Percentiles rank a stretch among this genome's conserved stretches.
Conservation (phyloP, 495 filamentous ascomycete species). For the Hypoxylon cercidicola region DNA sequence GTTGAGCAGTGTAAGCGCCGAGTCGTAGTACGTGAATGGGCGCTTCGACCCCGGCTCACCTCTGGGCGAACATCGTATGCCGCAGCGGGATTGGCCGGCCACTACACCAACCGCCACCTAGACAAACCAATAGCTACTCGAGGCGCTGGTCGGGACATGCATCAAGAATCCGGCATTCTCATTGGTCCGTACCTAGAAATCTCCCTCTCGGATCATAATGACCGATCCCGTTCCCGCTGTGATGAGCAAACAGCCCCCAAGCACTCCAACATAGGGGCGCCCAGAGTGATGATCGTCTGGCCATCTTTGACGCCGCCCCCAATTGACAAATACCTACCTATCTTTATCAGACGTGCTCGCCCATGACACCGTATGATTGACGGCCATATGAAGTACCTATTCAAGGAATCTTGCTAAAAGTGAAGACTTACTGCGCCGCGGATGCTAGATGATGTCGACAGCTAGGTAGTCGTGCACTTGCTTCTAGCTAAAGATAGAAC, state of each 20-base stretch:
- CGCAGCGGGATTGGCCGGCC: conserved; percentile 39
- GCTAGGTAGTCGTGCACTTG: not conserved
- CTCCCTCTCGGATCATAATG: conserved; percentile 35
- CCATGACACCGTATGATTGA: conserved; percentile 20
- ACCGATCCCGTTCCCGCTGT: conserved; percentile 23
- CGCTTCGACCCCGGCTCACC: conserved; percentile 39
- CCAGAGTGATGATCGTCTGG: conserved; percentile 3
- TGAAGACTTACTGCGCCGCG: conserved; percentile 6
- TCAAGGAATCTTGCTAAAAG: conserved; percentile 13
- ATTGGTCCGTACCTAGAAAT: conserved; percentile 30
- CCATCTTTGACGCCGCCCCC: conserved; percentile 18
- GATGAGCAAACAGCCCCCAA: conserved; percentile 25
- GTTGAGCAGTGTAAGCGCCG: conserved; percentile 45
- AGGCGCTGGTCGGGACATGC: conserved; percentile 34
- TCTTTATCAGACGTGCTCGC: conserved; percentile 20
- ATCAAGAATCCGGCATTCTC: conserved; percentile 13
- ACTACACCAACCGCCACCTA: conserved; percentile 12
- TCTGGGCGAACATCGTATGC: conserved; percentile 27
- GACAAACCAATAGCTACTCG: conserved; percentile 28
- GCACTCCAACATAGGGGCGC: conserved; percentile 26
- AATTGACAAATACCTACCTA: conserved; percentile 13
- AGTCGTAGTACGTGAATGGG: conserved; percentile 39
- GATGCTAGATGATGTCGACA: not conserved
- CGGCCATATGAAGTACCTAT: conserved; percentile 19
- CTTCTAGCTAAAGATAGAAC: not conserved